A percentile compares a stretch with the other conserved stretches of the same genome.
These are phyloP conservation scores for Boletus huronensis DNA, from an alignment of 768 basidiomycete species.

Conservation along the genomic window DNA sequence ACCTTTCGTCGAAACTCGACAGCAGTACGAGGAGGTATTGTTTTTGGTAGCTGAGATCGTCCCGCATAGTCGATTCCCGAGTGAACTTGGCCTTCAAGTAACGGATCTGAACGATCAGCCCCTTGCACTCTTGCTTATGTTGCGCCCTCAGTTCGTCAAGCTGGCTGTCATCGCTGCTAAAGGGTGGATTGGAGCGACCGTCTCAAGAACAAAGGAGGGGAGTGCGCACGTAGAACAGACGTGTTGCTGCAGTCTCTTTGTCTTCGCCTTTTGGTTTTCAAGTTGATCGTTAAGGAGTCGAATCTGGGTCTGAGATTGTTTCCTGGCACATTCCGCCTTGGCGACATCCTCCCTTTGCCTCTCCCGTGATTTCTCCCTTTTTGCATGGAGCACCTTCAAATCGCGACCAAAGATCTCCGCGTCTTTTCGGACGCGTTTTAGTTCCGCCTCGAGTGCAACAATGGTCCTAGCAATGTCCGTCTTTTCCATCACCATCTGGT, in stretches of 20 bases:
- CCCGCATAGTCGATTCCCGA: conserved; percentile 77
- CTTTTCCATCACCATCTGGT: conserved; percentile 58
- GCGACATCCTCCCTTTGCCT: conserved; percentile 53
- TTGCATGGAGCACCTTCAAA: conserved; percentile 58
- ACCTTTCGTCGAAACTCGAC: conserved; percentile 69
- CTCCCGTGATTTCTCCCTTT: conserved; percentile 62
- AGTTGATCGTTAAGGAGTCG: conserved; percentile 64
- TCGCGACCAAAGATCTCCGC: conserved; percentile 79
- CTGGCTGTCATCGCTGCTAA: conserved; percentile 49
- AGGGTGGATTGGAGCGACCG: not conserved
- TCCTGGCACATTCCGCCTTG: conserved; percentile 59
- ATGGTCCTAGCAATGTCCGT: conserved; percentile 64
- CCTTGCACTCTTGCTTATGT: conserved; percentile 87
- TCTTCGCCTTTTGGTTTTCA: conserved; percentile 44
- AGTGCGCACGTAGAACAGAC: conserved; percentile 56
- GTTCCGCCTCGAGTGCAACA: conserved; percentile 65
- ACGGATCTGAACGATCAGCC: conserved; percentile 82
- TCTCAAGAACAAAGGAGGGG: not conserved
- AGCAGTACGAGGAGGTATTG: conserved; percentile 78
- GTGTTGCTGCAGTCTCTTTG: conserved; percentile 45
- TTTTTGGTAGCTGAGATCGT: conserved; percentile 82
- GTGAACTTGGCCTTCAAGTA: conserved; percentile 92
- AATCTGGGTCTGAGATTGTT: conserved; percentile 65
- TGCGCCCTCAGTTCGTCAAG: conserved; percentile 53
- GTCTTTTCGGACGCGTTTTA: conserved; percentile 69